Base-by-base conservation (phyloP, 2,329 filamentous ascomycete genomes). In the Xylaria sp. region DNA sequence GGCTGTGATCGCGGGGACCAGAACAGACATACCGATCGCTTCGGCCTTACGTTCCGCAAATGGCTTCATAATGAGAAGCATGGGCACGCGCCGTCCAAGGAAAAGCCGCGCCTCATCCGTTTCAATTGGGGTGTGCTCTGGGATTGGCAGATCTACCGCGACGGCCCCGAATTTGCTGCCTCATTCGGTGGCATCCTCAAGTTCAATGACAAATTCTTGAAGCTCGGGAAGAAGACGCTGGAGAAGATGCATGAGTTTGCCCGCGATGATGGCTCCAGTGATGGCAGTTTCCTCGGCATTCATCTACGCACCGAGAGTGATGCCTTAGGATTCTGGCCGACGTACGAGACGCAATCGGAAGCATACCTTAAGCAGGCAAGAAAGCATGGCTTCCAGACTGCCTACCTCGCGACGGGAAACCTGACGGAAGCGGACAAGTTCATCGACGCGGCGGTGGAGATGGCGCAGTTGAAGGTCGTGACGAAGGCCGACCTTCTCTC, bases 281-380 rank as follows among this genome's bases (percentile, higher is more conserved):
- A 66, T 5, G 67, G 68, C 10, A 59, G 61, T 4, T 78, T 73
- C 61, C 66, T 74, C 1, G 78, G 78, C 3, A 71, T 79, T 8
- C 79, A 81, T 62, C 68, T 81, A 3, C 72, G 79, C n/a, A 79
- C 78, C 4, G 79, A 80, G 65, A 75, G 69, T 57, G 78, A 80
- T 58, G 76, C 78, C 1, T 63, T 80, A 19, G 70, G 69, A n/a
- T 72, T 74, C 59, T 80, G 79, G 79, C 78, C 78, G 2, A 70
- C 73, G 3, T 80, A 74, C 60, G 70, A 76, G 1, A 70, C 71
- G 16, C 79, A 80, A 66, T 74, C 68, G 23, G 63, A 70, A 4
- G 73, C 73, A 0, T 80, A 79, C 61, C 64, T 79, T 11, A 62
- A 71, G 37, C 67, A 71, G 57, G 73, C 73, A 0, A 63, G 69